Base-by-base conservation (phyloP, 345 rosid species). In the Combretum micranthum region DNA sequence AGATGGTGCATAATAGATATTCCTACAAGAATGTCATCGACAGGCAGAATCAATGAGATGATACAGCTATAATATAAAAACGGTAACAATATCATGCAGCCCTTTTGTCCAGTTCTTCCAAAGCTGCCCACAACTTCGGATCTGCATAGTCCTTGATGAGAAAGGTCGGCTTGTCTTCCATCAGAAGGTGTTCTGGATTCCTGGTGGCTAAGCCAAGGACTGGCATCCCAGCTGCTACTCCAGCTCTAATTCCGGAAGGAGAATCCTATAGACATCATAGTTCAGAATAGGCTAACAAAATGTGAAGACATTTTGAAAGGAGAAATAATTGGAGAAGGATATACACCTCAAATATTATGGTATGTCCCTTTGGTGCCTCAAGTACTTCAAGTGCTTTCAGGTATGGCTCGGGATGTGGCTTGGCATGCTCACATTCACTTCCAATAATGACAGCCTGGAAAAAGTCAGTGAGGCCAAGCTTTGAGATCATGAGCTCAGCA, bases 221-320 rank as follows among this genome's bases (percentile, higher is more conserved):
- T 0, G 96, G 97, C 82, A 90, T 72, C 20, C 90, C 99, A 13
- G 97, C 99, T 14, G 93, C 96, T 59, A 94, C 99, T 65, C 97
- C 99, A 21, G 99, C 97, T 73, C 57, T 85, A 15, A 90, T 94
- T 57, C 99, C 97, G 0, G 99, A 90, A 43, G 76, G 72, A 0
- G 97, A 94, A 68, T 94, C 97, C 96, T 87, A 48, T 16, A 50
- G 56, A 57, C 14, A 61, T 21, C 19, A 20, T 52, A 13, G 16
- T 55, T 37, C 25, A 18, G 9, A 44, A 14, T 4, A 25, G 1
- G 47, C 20, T 46, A 54, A 46, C 20, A 54, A 37, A n/a, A 17
- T 13, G 18, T 0, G 19, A 47, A 15, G 45, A 4, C 20, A 13
- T 0, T 45, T 3, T 10, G 2, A 26, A 21, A 16, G 19, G 1